Evolutionary conservation across 2,329 filamentous ascomycete genomes (phyloP).

Genomic region (Dothistroma pini): DNA sequence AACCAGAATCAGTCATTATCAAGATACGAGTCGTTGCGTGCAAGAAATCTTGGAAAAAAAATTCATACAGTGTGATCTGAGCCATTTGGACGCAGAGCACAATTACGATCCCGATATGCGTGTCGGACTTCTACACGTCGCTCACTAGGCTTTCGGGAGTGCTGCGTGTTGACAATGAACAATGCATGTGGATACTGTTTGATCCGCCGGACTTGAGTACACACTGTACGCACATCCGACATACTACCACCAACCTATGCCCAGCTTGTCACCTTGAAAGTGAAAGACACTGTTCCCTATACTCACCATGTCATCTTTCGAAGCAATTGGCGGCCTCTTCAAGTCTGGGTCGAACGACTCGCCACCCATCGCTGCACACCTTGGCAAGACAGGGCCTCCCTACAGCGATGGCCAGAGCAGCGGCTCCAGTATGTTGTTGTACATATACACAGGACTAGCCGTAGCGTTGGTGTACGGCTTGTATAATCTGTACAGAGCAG

Average conservation of each 20-base stretch:
- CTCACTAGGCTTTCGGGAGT: background rate
- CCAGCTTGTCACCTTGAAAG: background rate
- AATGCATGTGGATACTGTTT: background rate
- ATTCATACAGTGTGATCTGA: no score
- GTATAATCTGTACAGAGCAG: constrained; percentile 5
- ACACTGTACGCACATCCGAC: background rate
- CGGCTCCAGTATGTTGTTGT: background rate
- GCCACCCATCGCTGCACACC: background rate
- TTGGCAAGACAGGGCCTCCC: background rate
- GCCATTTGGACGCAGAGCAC: background rate
- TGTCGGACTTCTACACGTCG: background rate
- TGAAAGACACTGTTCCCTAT: background rate
- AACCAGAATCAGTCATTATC: no score
- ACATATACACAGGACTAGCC: background rate
- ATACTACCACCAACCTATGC: background rate
- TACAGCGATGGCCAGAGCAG: background rate
- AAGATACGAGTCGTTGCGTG: no score
- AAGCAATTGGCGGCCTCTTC: background rate
- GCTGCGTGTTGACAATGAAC: background rate
- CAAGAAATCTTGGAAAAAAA: no score
- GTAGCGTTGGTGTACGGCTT: background rate
- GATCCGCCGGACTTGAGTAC: background rate
- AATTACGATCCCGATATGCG: background rate
- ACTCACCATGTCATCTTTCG: background rate
- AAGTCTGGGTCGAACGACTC: background rate